Conservation (phyloP, 2,329 filamentous ascomycete genomes). For the Hypoxylon rubiginosum region DNA sequence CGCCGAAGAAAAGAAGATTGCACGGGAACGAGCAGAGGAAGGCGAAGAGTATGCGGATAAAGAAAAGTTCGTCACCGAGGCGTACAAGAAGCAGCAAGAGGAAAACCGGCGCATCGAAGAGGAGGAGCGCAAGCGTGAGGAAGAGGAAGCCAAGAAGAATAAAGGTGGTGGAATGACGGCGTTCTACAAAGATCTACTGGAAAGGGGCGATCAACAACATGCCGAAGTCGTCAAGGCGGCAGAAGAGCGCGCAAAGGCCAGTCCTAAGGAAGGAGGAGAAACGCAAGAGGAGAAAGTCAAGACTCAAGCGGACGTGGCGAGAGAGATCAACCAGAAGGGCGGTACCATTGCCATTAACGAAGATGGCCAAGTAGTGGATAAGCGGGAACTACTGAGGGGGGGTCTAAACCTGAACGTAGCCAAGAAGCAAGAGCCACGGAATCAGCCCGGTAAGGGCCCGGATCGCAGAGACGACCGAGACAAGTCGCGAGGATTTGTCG, state of each 20-base stretch:
- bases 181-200: conserved; percentile 82
- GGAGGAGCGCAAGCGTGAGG: conserved; percentile 76
- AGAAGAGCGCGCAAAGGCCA: conserved; percentile 64
- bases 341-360: conserved; percentile 79
- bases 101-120: conserved; percentile 78
- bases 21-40: conserved; percentile 82
- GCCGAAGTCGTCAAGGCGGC: conserved; percentile 77
- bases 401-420: conserved; percentile 80
- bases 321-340: conserved; percentile 74
- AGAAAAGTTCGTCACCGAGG: conserved; percentile 87
- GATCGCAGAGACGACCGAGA: conserved; percentile 52
- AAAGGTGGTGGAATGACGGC: conserved; percentile 79
- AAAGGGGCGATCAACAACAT: conserved; percentile 78
- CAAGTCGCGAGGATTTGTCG: conserved; percentile 54
- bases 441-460: conserved; percentile 49
- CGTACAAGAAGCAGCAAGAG: conserved; percentile 85
- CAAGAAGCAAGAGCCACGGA: conserved; percentile 64
- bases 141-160: conserved; percentile 74
- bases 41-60: conserved; percentile 86
- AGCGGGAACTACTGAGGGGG: conserved; percentile 81
- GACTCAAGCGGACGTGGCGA: conserved; percentile 73
- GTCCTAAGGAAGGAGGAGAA: conserved; percentile 51
- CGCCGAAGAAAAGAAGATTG: conserved; percentile 84
- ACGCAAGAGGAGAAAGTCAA: conserved; percentile 62
- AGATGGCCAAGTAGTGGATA: conserved; percentile 86